Conservation (phyloP, 495 filamentous ascomycete species). For the Penicillium riverlandense region DNA sequence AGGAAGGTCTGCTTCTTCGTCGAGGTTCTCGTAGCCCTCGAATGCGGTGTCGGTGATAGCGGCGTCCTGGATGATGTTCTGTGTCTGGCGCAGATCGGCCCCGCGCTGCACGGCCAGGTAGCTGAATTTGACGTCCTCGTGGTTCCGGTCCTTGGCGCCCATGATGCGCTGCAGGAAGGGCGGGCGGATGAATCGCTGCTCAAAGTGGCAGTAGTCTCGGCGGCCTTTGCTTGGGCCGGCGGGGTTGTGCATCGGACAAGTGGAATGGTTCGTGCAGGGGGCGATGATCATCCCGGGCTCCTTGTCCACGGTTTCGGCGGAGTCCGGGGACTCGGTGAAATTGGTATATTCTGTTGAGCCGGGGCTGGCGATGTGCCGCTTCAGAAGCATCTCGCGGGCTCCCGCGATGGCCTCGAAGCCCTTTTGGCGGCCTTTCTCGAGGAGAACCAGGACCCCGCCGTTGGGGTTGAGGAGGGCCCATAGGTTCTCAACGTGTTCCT, state of each 20-base stretch:
- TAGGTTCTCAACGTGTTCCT: slow-evolving; percentile 70
- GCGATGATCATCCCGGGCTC: slow-evolving; percentile 89
- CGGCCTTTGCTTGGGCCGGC: slow-evolving; percentile 62
- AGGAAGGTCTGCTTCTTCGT: slow-evolving; percentile 7
- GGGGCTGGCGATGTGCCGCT: slow-evolving; percentile 65
- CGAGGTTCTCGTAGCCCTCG: slow-evolving; percentile 36
- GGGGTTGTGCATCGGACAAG: slow-evolving; percentile 79
- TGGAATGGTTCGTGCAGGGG: slow-evolving; percentile 85
- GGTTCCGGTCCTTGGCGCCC: slow-evolving; percentile 62
- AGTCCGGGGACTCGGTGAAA: slow-evolving; percentile 26
- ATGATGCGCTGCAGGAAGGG: slow-evolving; percentile 74
- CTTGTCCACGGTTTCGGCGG: slow-evolving; percentile 37
- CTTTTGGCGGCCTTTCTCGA: slow-evolving; percentile 86
- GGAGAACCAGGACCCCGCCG: slow-evolving; percentile 77
- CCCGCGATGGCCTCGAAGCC: slow-evolving; percentile 90
- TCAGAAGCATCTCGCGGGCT: slow-evolving; percentile 69
- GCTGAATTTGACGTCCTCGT: slow-evolving; percentile 85
- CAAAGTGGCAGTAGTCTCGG: slow-evolving; percentile 87
- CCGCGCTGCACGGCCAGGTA: slow-evolving; percentile 86
- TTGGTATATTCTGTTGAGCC: slow-evolving; percentile 40
- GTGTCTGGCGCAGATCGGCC: slow-evolving; percentile 38
- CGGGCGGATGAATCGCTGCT: slow-evolving; percentile 80
- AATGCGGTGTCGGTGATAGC: slow-evolving; percentile 44
- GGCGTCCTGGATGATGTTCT: slow-evolving; percentile 32
- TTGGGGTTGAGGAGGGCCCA: slow-evolving; percentile 80